A percentile compares a stretch with the other conserved stretches of the same genome.
These are phyloP conservation scores for Colletotrichum spinosum DNA, from an alignment of 2,329 filamentous ascomycete genomes.

Conservation along the genomic window DNA sequence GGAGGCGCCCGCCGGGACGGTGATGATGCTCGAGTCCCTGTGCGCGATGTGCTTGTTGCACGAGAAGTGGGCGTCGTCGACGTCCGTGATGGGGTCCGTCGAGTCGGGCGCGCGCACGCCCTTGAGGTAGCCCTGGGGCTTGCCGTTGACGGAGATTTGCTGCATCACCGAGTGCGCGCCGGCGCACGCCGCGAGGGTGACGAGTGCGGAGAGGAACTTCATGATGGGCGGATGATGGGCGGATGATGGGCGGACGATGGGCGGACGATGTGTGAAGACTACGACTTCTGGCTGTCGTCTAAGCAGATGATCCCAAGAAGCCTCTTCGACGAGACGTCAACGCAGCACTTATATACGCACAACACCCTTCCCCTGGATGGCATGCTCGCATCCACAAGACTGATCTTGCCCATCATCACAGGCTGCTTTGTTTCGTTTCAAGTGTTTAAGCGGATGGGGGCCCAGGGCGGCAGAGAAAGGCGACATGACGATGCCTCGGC, in stretches of 20 bases:
- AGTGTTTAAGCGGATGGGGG: background rate
- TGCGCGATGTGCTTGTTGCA: constrained; percentile 51
- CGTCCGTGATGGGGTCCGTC: constrained; percentile 52
- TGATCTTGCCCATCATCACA: background rate
- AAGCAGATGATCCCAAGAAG: too few species aligned
- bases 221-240: background rate
- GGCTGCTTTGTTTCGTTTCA: constrained; percentile 1
- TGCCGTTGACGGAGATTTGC: constrained; percentile 3
- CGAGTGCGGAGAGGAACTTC: constrained; percentile 3
- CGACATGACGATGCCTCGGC: too few species aligned
- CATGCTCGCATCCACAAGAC: background rate
- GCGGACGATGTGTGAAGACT: too few species aligned
- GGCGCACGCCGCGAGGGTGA: constrained; percentile 57
- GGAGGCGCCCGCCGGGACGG: constrained; percentile 58
- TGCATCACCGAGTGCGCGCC: constrained; percentile 47
- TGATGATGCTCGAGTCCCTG: constrained; percentile 46
- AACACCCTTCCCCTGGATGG: background rate
- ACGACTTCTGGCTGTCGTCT: too few species aligned
- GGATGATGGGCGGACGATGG: background rate
- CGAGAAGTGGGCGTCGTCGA: constrained; percentile 56
- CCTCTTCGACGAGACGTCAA: background rate
- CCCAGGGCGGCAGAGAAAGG: background rate
- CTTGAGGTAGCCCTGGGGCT: constrained; percentile 13
- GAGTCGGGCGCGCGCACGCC: constrained; percentile 21
- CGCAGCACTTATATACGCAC: background rate